Percentiles rank a stretch among this genome's conserved stretches.
phyloP scores from a whole-genome alignment of 2,329 filamentous ascomycete genomes.

The Aspergillus ochraceus region DNA sequence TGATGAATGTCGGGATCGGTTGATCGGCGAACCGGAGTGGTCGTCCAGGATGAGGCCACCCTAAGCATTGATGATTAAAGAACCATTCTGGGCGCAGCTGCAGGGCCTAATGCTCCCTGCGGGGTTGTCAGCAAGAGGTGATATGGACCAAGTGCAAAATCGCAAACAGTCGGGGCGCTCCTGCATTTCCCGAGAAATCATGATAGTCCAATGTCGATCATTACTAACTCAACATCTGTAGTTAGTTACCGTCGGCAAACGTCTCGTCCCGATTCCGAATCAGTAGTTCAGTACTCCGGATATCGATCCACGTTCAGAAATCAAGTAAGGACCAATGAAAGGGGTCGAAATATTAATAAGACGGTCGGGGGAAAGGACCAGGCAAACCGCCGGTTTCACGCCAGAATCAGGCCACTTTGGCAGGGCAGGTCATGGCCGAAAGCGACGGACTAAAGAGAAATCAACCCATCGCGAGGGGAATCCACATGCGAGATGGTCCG shows the following conservation, averaged over 20 bases:
- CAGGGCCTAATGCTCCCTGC: not conserved
- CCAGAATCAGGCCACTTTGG: constrained; percentile 8
- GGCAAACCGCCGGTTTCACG: not conserved
- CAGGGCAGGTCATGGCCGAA: not conserved
- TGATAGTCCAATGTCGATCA: not conserved
- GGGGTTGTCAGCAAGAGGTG: not conserved
- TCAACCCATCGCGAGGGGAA: constrained; percentile 2
- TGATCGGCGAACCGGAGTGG: not conserved
- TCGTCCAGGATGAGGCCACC: not conserved
- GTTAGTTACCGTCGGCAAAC: not conserved
- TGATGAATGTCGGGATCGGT: not conserved
- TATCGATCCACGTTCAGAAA: not conserved
- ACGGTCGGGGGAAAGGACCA: not conserved
- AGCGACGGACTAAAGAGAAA: not conserved
- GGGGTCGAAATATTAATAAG: not conserved
- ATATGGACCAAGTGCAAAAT: not conserved
- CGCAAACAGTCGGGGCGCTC: not conserved
- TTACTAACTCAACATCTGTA: not conserved
- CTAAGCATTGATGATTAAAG: not conserved
- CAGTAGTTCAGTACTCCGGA: not conserved
- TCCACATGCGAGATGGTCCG: not conserved
- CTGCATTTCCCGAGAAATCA: not conserved
- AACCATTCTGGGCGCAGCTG: not conserved
- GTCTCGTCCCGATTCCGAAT: not conserved
- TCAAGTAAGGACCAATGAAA: not conserved